These are phyloP conservation scores for Calophaca sinica DNA, from an alignment of 306 rosid genomes.

Conservation along the genomic window DNA sequence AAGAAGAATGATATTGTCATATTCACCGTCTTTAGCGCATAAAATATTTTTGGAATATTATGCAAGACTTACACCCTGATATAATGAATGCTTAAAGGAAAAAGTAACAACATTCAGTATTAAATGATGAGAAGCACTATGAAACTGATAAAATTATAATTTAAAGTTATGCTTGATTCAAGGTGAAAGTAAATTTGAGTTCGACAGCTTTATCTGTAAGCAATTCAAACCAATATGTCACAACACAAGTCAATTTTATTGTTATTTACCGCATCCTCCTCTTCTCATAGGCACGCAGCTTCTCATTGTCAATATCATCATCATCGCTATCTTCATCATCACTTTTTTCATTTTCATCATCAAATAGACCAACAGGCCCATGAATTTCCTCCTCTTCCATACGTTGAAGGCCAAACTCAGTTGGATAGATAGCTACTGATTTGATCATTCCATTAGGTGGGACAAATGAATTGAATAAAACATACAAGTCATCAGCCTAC, in stretches of 20 bases:
- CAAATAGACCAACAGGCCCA: slow-evolving; percentile 85
- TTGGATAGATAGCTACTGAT: slow-evolving; percentile 83
- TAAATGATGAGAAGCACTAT: slow-evolving; percentile 3
- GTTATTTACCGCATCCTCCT: slow-evolving; percentile 73
- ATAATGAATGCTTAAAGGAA: neutral
- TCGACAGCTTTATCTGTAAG: slow-evolving; percentile 6
- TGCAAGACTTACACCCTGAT: neutral
- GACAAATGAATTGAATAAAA: slow-evolving; percentile 74
- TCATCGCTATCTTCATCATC: slow-evolving; percentile 52
- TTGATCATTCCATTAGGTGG: slow-evolving; percentile 70
- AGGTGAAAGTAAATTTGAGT: slow-evolving; percentile 13
- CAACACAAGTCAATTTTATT: neutral
- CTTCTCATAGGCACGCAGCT: slow-evolving; percentile 82
- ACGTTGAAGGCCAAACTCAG: slow-evolving; percentile 92
- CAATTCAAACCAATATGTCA: slow-evolving; percentile 31
- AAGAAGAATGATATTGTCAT: neutral
- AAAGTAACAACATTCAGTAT: neutral
- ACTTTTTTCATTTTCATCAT: slow-evolving; percentile 54
- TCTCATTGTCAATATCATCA: slow-evolving; percentile 67
- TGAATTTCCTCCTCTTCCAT: slow-evolving; percentile 84
- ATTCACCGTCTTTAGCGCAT: slow-evolving; percentile 7
- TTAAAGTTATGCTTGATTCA: neutral
- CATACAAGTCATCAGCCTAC: slow-evolving; percentile 84
- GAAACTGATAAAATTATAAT: slow-evolving; percentile 16
- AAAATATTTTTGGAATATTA: slow-evolving; percentile 1